Evolutionary conservation across 345 rosid species (phyloP).

Genomic region (Crucihimalaya himalaica): DNA sequence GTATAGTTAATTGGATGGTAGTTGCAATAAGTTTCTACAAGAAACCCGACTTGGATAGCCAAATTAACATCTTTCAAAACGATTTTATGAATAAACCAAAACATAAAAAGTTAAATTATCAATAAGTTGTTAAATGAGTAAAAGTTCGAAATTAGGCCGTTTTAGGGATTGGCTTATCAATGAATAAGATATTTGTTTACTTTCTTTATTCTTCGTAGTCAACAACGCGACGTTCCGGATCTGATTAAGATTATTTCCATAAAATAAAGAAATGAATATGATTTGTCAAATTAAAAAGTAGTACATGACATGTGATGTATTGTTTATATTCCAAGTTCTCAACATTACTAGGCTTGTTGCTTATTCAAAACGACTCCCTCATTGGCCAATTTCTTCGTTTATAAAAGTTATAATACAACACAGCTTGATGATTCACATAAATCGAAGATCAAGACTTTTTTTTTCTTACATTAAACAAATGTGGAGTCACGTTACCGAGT

Average conservation of each 20-base stretch:
- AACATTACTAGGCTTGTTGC: not conserved
- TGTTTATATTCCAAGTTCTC: slow-evolving; percentile 17
- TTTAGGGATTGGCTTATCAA: not conserved
- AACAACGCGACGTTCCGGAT: slow-evolving; percentile 30
- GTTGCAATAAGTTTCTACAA: not conserved
- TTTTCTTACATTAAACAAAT: slow-evolving; percentile 16
- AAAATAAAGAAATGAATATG: not conserved
- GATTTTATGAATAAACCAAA: not conserved
- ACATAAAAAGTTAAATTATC: not conserved
- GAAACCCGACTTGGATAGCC: not conserved
- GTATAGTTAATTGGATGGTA: not conserved
- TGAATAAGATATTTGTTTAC: slow-evolving; percentile 4
- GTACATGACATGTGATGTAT: slow-evolving; percentile 23
- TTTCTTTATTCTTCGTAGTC: slow-evolving; percentile 6
- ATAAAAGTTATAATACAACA: not conserved
- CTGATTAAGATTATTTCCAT: not conserved
- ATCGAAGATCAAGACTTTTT: slow-evolving; percentile 23
- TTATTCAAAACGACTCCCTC: not conserved
- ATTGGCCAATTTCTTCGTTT: slow-evolving; percentile 11
- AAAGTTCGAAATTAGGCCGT: not conserved
- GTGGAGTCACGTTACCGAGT: slow-evolving; percentile 30
- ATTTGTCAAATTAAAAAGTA: slow-evolving; percentile 10
- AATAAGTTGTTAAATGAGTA: not conserved
- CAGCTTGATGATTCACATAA: slow-evolving; percentile 24
- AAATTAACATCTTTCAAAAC: not conserved